Evolutionary conservation across 257 asterid species (phyloP).

Genomic region (Solanum chmielewskii): DNA sequence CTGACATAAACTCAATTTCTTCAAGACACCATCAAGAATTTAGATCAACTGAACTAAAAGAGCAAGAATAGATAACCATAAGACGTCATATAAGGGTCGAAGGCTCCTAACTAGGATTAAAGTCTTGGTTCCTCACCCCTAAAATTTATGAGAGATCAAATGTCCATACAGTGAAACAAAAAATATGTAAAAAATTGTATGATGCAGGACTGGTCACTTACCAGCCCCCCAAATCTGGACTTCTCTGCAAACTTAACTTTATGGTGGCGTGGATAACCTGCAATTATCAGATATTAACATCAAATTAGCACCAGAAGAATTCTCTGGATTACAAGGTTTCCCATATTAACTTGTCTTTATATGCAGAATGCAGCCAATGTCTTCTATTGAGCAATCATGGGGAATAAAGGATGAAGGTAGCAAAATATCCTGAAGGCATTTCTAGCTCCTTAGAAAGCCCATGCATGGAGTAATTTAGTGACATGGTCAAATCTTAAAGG

Average conservation of each 20-base stretch:
- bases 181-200: neutral
- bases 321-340: neutral
- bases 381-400: neutral
- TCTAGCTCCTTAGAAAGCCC: neutral
- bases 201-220: slow-evolving; percentile 21
- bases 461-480: neutral
- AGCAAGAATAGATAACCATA: neutral
- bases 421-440: neutral
- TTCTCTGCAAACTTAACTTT: slow-evolving; percentile 37
- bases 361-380: neutral
- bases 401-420: neutral
- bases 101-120: neutral
- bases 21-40: neutral
- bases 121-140: neutral
- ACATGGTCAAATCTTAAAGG: neutral
- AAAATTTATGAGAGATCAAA: neutral
- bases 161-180: neutral
- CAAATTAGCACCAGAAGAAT: neutral
- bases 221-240: slow-evolving; percentile 46
- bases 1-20: neutral
- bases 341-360: neutral
- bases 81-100: neutral
- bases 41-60: neutral
- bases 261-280: slow-evolving; percentile 53
- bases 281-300: neutral